Evolutionary conservation across 1,139 yeast species (phyloP).

Genomic region (Diutina ranongensis): DNA sequence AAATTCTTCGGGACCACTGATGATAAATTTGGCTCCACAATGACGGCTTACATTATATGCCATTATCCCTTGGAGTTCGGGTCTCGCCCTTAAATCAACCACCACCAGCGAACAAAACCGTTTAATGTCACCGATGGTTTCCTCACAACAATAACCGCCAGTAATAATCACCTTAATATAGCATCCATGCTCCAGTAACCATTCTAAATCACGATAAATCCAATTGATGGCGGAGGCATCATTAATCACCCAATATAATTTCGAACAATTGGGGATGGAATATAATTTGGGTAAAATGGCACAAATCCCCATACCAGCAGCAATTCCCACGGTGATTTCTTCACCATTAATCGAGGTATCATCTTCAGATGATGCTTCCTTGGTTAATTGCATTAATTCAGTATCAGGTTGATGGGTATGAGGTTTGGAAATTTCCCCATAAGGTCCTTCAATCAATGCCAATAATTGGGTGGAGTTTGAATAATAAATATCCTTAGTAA

Average conservation of each 20-base stretch:
- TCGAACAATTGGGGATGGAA: constrained; percentile 7
- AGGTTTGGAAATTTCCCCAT: too few species aligned
- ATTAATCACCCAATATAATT: constrained; percentile 9
- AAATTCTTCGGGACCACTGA: neutral
- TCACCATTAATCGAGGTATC: constrained; percentile 2
- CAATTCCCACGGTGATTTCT: constrained; percentile 10
- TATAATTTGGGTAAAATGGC: constrained; percentile 10
- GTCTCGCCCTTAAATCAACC: neutral
- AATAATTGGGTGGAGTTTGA: constrained; percentile 9
- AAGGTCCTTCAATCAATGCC: constrained; percentile 12
- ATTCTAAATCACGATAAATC: constrained; percentile 9
- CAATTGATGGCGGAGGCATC: constrained; percentile 9
- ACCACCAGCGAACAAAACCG: neutral
- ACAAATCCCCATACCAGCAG: constrained; percentile 11
- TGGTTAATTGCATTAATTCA: too few species aligned
- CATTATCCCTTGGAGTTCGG: neutral
- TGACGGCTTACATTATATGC: neutral
- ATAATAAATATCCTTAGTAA: constrained; percentile 8
- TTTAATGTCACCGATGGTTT: neutral
- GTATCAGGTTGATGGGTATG: neutral
- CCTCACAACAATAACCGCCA: neutral
- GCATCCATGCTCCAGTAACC: constrained; percentile 6
- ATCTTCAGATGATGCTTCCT: neutral
- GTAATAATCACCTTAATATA: neutral
- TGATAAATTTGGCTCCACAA: neutral